These are phyloP conservation scores for Stentor roeselii DNA, from an alignment of 73 alveolate species.

Conservation along the genomic window DNA sequence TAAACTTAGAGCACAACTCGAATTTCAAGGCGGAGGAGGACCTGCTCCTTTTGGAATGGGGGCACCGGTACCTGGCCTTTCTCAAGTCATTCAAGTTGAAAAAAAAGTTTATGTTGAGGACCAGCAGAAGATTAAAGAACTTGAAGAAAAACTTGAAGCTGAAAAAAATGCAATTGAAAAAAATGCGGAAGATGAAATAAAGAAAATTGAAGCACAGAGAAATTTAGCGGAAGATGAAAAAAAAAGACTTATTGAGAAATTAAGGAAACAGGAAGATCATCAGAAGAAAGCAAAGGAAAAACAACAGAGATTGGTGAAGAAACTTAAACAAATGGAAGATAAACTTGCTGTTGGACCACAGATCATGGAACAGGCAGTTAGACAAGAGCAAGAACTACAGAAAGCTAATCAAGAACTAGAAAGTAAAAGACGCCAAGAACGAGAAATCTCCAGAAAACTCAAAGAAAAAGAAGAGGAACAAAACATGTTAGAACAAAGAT, in stretches of 20 bases:
- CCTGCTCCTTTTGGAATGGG: slow-evolving; percentile 62
- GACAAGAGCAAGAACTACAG: slow-evolving; percentile 82
- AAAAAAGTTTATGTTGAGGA: slow-evolving; percentile 52
- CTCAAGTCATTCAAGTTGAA: slow-evolving; percentile 67
- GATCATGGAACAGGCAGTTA: slow-evolving; percentile 86
- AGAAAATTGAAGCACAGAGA: slow-evolving; percentile 48
- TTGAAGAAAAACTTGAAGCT: slow-evolving; percentile 52
- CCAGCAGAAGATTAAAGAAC: slow-evolving; percentile 57
- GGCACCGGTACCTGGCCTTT: slow-evolving; percentile 38
- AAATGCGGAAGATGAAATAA: slow-evolving; percentile 29
- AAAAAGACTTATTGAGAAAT: slow-evolving; percentile 62
- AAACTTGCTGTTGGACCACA: slow-evolving; percentile 83
- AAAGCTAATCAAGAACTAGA: slow-evolving; percentile 82
- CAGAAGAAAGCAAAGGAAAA: slow-evolving; percentile 78
- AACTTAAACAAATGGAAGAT: slow-evolving; percentile 86
- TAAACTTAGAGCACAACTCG: slow-evolving; percentile 79
- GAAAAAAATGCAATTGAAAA: slow-evolving; percentile 30
- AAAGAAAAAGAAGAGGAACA: slow-evolving; percentile 73
- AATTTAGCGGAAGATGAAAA: slow-evolving; percentile 85
- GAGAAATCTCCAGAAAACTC: slow-evolving; percentile 67
- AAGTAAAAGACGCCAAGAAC: slow-evolving; percentile 67
- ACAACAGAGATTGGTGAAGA: slow-evolving; percentile 77
- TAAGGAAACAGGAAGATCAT: slow-evolving; percentile 73
- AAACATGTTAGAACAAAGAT: slow-evolving; percentile 67
- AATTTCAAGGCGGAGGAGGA: slow-evolving; percentile 72